Evolutionary conservation across 768 basidiomycete genomes (phyloP), one percentile per base, ranked within the genome.

Genomic region (Bullera alba): DNA sequence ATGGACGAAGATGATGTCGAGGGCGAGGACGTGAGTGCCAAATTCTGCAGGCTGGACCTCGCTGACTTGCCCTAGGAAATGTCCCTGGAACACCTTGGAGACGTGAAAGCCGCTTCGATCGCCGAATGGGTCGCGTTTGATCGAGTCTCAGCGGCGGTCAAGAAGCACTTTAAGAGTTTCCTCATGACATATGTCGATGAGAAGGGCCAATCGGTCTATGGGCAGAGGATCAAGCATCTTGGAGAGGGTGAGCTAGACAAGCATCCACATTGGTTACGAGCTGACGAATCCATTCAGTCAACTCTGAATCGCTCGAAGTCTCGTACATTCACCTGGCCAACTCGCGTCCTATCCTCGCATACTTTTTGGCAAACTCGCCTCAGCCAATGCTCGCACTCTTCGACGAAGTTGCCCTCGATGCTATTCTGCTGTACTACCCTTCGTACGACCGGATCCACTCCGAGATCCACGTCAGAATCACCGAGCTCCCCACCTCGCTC

Each of bases 51-150:
- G n/a, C 2, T 4, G n/a, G 17, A 26, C 3, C 16, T 2, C 19
- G 44, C 51, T 54, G 45, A 57, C 34, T 3, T 6, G 15, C 23
- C 2, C 23, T 65, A 95, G 88, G 91, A 96, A 73, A 79, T 99
- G 47, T 91, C 95, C 0, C 72, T 95, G 36, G 93, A 97, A 69
- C 89, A 99, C 75, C 78, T 99, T 8, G 87, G 88, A 53, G 95
- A 99, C 67, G 91, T 99, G 77, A 96, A 97, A 69, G 89, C 92
- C 32, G 89, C 92, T 67, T 91, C 88, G 12, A 90, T 99, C 50
- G 85, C 86, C 21, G 95, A 97, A 73, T 99, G 95, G 95, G 92
- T 97, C 61, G 85, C 88, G 16, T 84, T 85, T 50, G 89, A 92
- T 51, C 82, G 87, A 35, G 93, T 97, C 58, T 82, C 86, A 59